phyloP scores from a whole-genome alignment of 2,329 filamentous ascomycete species.

The Microsporum audouinii region DNA sequence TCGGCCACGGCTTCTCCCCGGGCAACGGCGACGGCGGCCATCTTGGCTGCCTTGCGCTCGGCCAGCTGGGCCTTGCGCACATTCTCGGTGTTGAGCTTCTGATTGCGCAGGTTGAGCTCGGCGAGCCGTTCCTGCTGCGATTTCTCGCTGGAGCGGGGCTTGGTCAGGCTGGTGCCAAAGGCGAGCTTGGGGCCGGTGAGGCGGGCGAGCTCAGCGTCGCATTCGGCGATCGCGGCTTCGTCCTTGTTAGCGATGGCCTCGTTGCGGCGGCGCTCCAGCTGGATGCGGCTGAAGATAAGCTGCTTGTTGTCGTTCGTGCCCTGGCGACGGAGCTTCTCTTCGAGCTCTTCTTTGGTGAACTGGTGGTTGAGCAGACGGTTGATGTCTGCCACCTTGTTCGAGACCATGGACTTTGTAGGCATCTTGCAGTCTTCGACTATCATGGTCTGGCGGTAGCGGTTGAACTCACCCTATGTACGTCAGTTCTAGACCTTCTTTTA shows the following conservation, averaged over 20 bases:
- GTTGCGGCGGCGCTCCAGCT: conserved; percentile 53
- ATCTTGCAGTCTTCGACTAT: conserved; percentile 59
- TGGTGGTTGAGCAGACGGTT: conserved; percentile 64
- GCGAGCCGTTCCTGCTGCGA: conserved; percentile 72
- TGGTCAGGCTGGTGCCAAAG: conserved; percentile 56
- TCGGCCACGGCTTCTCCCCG: conserved; percentile 50
- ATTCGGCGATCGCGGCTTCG: conserved; percentile 41
- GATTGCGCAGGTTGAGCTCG: conserved; percentile 72
- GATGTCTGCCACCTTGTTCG: conserved; percentile 67
- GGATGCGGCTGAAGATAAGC: conserved; percentile 55
- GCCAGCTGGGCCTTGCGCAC: conserved; percentile 83
- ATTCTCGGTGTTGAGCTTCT: conserved; percentile 71
- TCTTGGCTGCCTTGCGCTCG: conserved; percentile 56
- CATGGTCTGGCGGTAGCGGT: conserved; percentile 66
- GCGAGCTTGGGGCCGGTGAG: conserved; percentile 52
- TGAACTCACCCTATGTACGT: conserved; percentile 55
- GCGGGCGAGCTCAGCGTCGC: conserved; percentile 40
- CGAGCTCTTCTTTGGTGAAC: conserved; percentile 75
- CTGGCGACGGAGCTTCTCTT: conserved; percentile 62
- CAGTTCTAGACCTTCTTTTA: background rate
- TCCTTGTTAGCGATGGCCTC: conserved; percentile 56
- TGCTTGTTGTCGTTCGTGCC: conserved; percentile 56
- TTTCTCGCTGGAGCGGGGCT: conserved; percentile 43
- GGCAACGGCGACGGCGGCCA: conserved; percentile 49
- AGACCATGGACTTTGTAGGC: conserved; percentile 59